Evolutionary conservation across 2,329 filamentous ascomycete species (phyloP), one percentile per base, ranked within the genome.

Genomic region (Emericellopsis atlantica): DNA sequence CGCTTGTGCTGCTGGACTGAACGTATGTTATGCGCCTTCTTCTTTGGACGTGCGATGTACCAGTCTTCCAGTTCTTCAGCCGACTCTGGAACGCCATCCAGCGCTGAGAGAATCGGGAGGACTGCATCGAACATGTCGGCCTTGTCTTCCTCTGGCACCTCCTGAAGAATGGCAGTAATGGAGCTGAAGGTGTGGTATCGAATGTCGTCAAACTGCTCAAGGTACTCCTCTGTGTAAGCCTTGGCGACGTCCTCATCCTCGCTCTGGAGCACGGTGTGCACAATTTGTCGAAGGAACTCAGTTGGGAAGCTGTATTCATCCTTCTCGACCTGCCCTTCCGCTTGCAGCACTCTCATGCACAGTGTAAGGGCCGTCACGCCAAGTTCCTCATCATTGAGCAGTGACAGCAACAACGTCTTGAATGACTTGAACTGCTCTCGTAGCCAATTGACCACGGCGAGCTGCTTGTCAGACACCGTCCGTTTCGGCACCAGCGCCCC

Each of bases 331-430:
- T 76, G 74, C 15, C 74, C 80, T 55, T 94, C 86, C 39, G 83
- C 81, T 65, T 93, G 92, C 48, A 94, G 65, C 37, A 93, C 61
- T 42, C 83, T 79, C 88, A 95, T 93, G 43, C 80, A 73, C 38
- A 95, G 65, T 1, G 82, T 85, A 51, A 96, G 62, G 10, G 78
- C 81, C 14, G 83, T 84, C 35, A 74, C 70, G 46, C 85, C 77
- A n/a, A 78, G 62, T 4, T 74, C 66, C 45, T 82, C 74, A 11
- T 76, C 71, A 42, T 63, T 61, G 36, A 95, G 65, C 47, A 85
- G 70, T 4, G 60, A 58, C 23, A 82, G 51, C 33, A 95, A 61
- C 4, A 72, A 60, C 23, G 65, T 60, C 53, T 82, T 77, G 57
- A 85, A 93, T 50, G 88, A 82, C 6, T 70, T 66, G 50, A 87